Percentiles rank a stretch among this genome's conserved stretches.
phyloP scores from a whole-genome alignment of 1,284 basidiomycete species.

The Sporisorium reilianum region DNA sequence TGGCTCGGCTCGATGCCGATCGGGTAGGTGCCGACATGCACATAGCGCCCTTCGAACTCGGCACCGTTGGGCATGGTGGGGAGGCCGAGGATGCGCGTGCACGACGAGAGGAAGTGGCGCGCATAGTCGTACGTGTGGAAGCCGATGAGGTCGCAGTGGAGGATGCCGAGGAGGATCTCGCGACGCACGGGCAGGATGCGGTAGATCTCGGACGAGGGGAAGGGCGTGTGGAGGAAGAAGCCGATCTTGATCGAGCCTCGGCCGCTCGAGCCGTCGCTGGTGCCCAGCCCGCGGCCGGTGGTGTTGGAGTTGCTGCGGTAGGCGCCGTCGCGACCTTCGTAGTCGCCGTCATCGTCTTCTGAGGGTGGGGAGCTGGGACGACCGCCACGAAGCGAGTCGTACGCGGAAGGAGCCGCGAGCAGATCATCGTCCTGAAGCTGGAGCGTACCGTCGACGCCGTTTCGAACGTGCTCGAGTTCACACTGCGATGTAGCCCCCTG shows the following conservation, averaged over 20 bases:
- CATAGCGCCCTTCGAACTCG: conserved; percentile 92
- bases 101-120: conserved; percentile 97
- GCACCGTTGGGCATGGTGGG: conserved; percentile 97
- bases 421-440: conserved; percentile 55
- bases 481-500: conserved; percentile 71
- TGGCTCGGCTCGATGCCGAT: conserved; percentile 96
- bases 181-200: conserved; percentile 89
- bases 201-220: conserved; percentile 98
- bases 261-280: conserved; percentile 57
- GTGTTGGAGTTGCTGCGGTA: conserved; percentile 20
- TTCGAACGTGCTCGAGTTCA: conserved; percentile 61
- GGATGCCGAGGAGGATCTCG: conserved; percentile 92
- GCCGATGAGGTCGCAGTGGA: conserved; percentile 86
- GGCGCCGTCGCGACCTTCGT: conserved; percentile 23
- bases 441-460: conserved; percentile 61
- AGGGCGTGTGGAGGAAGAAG: conserved; percentile 98
- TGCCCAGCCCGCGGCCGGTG: conserved; percentile 48
- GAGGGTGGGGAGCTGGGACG: conserved; percentile 23
- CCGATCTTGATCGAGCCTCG: conserved; percentile 76
- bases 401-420: conserved; percentile 53
- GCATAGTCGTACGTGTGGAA: conserved; percentile 99
- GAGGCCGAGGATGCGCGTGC: conserved; percentile 94
- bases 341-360: conserved; percentile 20
- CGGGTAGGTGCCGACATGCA: conserved; percentile 97
- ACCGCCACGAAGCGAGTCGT: conserved; percentile 14